Evolutionary conservation across 805 yeast species (phyloP).

Genomic region (Dipodascopsis tothii): DNA sequence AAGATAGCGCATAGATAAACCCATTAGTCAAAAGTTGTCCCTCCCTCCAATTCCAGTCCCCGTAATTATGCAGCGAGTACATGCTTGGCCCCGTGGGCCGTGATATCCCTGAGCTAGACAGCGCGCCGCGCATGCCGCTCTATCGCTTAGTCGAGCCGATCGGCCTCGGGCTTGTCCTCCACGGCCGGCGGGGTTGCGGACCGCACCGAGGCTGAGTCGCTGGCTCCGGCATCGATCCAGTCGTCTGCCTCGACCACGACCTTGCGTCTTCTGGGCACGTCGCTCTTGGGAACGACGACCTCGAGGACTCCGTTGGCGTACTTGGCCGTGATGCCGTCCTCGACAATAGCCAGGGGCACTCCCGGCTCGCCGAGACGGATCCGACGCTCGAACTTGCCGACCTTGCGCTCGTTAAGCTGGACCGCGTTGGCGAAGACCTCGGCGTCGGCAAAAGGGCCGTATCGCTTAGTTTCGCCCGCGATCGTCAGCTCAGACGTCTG

Average conservation of each 20-base stretch:
- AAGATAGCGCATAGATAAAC: too few relatives aligned
- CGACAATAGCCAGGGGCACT: constrained; percentile 36
- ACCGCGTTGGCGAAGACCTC: constrained; percentile 23
- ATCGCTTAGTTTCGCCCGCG: constrained; percentile 34
- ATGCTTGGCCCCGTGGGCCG: too few relatives aligned
- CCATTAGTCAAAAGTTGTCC: too few relatives aligned
- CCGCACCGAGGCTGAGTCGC: too few relatives aligned
- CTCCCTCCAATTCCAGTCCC: too few relatives aligned
- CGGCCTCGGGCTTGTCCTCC: too few relatives aligned
- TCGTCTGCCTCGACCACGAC: constrained; percentile 16
- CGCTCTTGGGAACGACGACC: constrained; percentile 37
- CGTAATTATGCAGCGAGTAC: too few relatives aligned
- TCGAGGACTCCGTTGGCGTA: constrained; percentile 41
- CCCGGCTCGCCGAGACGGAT: constrained; percentile 28
- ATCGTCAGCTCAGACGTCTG: constrained; percentile 39
- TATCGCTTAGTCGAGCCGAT: too few relatives aligned
- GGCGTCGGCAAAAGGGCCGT: constrained; percentile 27
- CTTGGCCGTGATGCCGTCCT: constrained; percentile 40
- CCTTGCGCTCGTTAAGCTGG: constrained; percentile 33
- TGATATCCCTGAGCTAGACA: too few relatives aligned
- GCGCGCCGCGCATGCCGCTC: too few relatives aligned
- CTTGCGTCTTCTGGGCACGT: constrained; percentile 8
- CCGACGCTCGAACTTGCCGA: constrained; percentile 40
- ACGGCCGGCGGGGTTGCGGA: too few relatives aligned
- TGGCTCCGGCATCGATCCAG: constrained; percentile 22